phyloP scores from a whole-genome alignment of 805 yeast species.

The Saccharomycopsis guyanensis region DNA sequence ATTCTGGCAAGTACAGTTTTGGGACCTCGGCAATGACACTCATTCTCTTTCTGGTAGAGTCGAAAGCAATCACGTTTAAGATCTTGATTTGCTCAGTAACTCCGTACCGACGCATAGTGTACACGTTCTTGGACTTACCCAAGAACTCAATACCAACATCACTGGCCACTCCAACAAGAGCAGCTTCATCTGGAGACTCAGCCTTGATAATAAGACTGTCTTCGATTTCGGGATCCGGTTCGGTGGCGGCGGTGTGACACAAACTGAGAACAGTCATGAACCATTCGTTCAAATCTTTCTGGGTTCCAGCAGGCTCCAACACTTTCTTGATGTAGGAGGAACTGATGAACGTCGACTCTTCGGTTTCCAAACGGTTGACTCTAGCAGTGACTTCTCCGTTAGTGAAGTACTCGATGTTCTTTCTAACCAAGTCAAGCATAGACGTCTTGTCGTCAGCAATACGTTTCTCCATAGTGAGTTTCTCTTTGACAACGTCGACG shows the following conservation, averaged over 20 bases:
- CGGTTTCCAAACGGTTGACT: conserved; percentile 41
- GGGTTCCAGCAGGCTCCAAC: conserved; percentile 30
- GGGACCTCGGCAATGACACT: conserved; percentile 53
- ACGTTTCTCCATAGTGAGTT: conserved; percentile 19
- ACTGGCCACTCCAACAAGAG: conserved; percentile 68
- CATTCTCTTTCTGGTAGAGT: conserved; percentile 73
- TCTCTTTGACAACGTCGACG: conserved; percentile 46
- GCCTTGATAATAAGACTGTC: conserved; percentile 51
- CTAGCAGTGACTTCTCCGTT: conserved; percentile 21
- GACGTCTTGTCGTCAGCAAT: conserved; percentile 10
- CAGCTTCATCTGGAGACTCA: conserved; percentile 80
- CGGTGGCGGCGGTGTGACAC: conserved; percentile 72
- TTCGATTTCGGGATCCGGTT: conserved; percentile 31
- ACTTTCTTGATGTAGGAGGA: conserved; percentile 51
- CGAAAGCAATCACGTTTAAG: conserved; percentile 53
- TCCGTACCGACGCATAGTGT: conserved; percentile 40
- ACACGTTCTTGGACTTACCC: conserved; percentile 43
- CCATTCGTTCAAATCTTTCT: conserved; percentile 41
- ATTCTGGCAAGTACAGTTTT: conserved; percentile 21
- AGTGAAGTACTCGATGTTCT: conserved; percentile 13
- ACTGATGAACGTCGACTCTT: conserved; percentile 54
- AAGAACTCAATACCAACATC: conserved; percentile 62
- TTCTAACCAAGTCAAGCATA: conserved; percentile 6
- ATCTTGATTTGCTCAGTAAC: conserved; percentile 37
- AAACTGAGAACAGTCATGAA: conserved; percentile 63